phyloP scores from a whole-genome alignment of 352 stramenopile genomes.

The Globisporangium alternatum region DNA sequence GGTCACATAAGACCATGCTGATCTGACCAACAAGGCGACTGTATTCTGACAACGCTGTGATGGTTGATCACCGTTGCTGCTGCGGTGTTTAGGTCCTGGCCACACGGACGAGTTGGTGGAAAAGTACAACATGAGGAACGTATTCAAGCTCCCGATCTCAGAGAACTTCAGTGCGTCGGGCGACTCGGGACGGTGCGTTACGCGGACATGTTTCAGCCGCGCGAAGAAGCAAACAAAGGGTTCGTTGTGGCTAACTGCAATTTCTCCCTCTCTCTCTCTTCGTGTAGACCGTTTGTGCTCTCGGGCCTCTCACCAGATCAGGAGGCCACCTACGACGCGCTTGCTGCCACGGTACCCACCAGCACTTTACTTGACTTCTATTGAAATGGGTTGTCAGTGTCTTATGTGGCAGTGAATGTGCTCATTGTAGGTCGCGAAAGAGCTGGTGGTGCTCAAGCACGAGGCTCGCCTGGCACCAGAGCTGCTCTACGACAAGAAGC shows the following conservation, averaged over 20 bases:
- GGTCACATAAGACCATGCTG: conserved; percentile 2
- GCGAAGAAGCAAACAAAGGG: no score
- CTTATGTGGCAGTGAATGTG: background rate
- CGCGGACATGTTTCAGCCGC: background rate
- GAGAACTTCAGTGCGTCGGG: conserved; percentile 68
- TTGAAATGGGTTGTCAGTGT: background rate
- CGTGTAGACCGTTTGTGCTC: conserved; percentile 71
- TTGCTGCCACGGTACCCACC: conserved; percentile 52
- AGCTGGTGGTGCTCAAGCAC: conserved; percentile 77
- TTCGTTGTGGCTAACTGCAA: background rate
- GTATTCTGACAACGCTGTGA: background rate
- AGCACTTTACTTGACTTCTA: no score
- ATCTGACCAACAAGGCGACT: background rate
- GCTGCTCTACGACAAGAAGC: conserved; percentile 74
- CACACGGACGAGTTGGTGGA: conserved; percentile 75
- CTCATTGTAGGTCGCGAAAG: conserved; percentile 55
- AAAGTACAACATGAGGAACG: conserved; percentile 82
- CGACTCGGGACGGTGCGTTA: conserved; percentile 64
- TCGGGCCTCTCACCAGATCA: conserved; percentile 63
- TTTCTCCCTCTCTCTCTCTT: conserved; percentile 3
- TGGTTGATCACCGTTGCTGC: background rate
- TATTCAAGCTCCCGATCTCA: conserved; percentile 83
- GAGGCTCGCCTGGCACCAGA: conserved; percentile 66
- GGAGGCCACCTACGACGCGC: conserved; percentile 60
- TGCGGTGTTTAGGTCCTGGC: conserved; percentile 40